Evolutionary conservation across 2,329 filamentous ascomycete species (phyloP).

Genomic region (Scedosporium boydii): DNA sequence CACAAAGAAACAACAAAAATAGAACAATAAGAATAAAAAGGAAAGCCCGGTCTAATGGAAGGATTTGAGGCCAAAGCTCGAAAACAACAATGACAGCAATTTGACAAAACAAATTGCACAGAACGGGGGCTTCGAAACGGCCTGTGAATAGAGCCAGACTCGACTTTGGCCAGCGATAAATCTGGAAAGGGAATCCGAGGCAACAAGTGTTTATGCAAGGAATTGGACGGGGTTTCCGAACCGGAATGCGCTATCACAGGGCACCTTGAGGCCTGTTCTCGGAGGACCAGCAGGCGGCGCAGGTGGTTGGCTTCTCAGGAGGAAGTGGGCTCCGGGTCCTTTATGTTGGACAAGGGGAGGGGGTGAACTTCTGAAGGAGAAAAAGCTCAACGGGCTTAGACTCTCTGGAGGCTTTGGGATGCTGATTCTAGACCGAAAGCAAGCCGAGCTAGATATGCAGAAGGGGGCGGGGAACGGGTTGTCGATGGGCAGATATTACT

Average conservation of each 20-base stretch:
- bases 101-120: not conserved
- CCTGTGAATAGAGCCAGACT: not conserved
- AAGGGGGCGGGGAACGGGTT: not conserved
- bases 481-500: not conserved
- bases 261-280: not conserved
- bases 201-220: not conserved
- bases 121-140: not conserved
- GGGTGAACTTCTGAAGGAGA: too few relatives aligned
- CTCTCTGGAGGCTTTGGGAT: not conserved
- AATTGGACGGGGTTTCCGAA: not conserved
- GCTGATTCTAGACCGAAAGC: not conserved
- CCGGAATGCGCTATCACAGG: not conserved
- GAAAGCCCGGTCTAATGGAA: not conserved
- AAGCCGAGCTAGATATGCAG: not conserved
- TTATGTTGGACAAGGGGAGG: not conserved
- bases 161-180: not conserved
- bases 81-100: not conserved
- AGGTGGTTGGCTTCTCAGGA: not conserved
- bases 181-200: not conserved
- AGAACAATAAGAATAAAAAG: not conserved
- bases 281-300: not conserved
- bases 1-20: not conserved
- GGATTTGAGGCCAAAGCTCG: not conserved
- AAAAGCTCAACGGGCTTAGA: too few relatives aligned
- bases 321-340: not conserved